A percentile compares a stretch with the other conserved stretches of the same genome.
These are phyloP conservation scores for Excoecaria agallocha DNA, from an alignment of 345 rosid genomes.

Conservation along the genomic window DNA sequence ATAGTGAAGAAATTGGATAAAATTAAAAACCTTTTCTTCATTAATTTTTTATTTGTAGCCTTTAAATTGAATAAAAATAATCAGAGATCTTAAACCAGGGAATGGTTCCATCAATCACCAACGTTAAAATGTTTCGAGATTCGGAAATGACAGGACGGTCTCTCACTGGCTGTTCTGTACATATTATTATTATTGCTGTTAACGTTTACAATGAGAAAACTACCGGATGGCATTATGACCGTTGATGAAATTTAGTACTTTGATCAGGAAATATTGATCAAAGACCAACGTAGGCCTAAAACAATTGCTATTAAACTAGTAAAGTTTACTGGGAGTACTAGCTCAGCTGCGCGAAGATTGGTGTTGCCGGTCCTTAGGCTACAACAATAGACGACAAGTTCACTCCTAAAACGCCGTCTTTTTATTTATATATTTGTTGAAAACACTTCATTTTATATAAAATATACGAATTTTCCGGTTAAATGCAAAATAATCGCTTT, in stretches of 20 bases:
- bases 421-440: too few species aligned
- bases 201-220: too few species aligned
- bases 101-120: conserved; percentile 21
- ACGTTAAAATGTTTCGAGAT: conserved; percentile 46
- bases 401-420: neutral
- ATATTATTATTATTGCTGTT: neutral
- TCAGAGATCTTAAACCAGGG: neutral
- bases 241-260: neutral
- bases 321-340: neutral
- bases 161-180: conserved; percentile 11
- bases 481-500: too few species aligned
- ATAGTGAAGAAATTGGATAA: neutral
- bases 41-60: neutral
- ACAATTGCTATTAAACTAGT: neutral
- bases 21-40: neutral
- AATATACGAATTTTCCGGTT: too few species aligned
- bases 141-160: conserved; percentile 48
- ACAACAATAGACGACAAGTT: neutral
- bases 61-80: neutral
- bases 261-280: neutral
- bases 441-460: too few species aligned
- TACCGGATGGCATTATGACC: too few species aligned
- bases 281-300: neutral
- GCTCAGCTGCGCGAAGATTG: neutral
- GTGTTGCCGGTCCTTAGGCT: neutral